phyloP scores from a whole-genome alignment of 2,329 filamentous ascomycete genomes.

The Apiospora hydei region DNA sequence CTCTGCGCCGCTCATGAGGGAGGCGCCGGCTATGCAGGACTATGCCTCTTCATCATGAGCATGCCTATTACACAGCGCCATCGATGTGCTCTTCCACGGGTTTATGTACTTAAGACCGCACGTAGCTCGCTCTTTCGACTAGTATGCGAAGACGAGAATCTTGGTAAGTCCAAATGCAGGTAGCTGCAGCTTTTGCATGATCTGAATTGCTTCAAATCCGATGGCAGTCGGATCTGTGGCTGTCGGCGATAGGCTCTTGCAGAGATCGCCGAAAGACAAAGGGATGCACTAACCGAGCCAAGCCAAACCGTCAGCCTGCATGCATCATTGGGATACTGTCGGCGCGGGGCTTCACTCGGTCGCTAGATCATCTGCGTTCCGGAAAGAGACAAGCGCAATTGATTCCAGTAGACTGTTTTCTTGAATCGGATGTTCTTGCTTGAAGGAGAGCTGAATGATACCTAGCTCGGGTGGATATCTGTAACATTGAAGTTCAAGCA shows the following conservation, averaged over 20 bases:
- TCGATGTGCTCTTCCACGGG: neutral
- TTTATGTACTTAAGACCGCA: neutral
- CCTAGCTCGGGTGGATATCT: neutral
- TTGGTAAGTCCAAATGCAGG: neutral
- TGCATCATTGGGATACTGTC: neutral
- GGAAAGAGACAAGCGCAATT: neutral
- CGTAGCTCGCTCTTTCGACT: neutral
- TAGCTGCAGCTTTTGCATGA: neutral
- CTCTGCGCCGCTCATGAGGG: neutral
- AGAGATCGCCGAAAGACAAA: conserved; percentile 1
- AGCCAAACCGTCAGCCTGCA: neutral
- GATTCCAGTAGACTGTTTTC: neutral
- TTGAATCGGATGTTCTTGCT: neutral
- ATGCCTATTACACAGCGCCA: neutral
- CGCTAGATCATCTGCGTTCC: neutral
- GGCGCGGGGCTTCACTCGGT: neutral
- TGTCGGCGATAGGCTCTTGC: conserved; percentile 14
- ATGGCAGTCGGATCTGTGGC: neutral
- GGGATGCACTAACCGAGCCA: conserved; percentile 6
- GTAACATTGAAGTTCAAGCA: neutral
- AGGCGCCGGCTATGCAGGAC: neutral
- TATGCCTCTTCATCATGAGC: neutral
- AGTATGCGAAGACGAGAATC: neutral
- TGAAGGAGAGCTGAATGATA: neutral
- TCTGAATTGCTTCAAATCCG: neutral